These are phyloP conservation scores for Fusarium euwallaceae DNA, from an alignment of 2,329 filamentous ascomycete species.

Conservation along the genomic window DNA sequence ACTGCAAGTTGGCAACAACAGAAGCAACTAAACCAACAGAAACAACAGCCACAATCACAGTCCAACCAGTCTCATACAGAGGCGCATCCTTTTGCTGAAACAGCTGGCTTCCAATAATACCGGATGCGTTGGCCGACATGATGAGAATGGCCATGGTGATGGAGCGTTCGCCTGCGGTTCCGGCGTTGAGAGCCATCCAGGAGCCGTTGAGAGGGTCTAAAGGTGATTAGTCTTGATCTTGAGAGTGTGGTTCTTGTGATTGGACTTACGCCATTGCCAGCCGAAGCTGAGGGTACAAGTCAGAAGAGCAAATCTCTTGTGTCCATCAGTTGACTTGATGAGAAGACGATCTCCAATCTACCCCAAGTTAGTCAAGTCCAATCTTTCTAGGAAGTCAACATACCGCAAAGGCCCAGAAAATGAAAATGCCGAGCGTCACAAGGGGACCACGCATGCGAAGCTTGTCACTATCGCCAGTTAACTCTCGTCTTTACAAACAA, in stretches of 20 bases:
- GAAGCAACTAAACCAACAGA: slow-evolving; percentile 40
- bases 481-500: not conserved
- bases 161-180: slow-evolving; percentile 47
- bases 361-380: not conserved
- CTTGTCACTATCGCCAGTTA: slow-evolving; percentile 32
- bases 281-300: slow-evolving; percentile 32
- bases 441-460: slow-evolving; percentile 38
- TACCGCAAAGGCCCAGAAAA: slow-evolving; percentile 37
- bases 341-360: slow-evolving; percentile 38
- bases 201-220: slow-evolving; percentile 47
- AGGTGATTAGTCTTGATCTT: not conserved
- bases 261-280: slow-evolving; percentile 37
- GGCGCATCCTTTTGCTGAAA: slow-evolving; percentile 49
- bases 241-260: accelerated
- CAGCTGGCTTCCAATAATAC: slow-evolving; percentile 48
- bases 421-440: slow-evolving; percentile 28
- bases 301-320: slow-evolving; percentile 31
- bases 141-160: slow-evolving; percentile 52
- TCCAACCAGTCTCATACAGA: slow-evolving; percentile 47
- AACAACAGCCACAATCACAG: slow-evolving; percentile 43
- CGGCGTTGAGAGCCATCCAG: slow-evolving; percentile 49
- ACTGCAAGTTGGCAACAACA: slow-evolving; percentile 41
- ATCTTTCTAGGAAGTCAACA: not conserved
- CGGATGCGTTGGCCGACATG: slow-evolving; percentile 50
- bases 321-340: slow-evolving; percentile 29